phyloP scores from a whole-genome alignment of 352 stramenopile species.

The Phytophthora constricta region DNA sequence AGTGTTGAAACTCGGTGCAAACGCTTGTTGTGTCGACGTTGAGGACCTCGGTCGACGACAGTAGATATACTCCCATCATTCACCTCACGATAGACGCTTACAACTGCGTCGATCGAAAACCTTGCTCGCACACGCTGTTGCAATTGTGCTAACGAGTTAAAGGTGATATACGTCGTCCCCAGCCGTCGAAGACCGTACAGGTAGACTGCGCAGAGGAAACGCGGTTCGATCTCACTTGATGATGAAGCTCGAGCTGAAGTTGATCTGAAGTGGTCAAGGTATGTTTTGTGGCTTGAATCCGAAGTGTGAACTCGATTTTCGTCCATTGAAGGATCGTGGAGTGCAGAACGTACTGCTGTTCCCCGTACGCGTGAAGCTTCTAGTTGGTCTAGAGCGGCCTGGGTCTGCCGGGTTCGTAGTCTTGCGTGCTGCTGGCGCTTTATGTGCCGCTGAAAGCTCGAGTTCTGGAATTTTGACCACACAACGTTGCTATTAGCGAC shows the following conservation, averaged over 20 bases:
- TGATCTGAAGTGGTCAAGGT: slow-evolving; percentile 39
- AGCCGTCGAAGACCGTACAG: slow-evolving; percentile 46
- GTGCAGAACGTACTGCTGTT: no score
- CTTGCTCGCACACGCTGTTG: slow-evolving; percentile 36
- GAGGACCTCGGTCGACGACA: neutral
- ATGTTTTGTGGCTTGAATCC: slow-evolving; percentile 17
- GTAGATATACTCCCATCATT: slow-evolving; percentile 8
- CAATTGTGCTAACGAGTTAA: slow-evolving; percentile 50
- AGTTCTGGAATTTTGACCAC: slow-evolving; percentile 61
- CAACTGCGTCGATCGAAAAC: slow-evolving; percentile 35
- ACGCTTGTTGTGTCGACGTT: slow-evolving; percentile 20
- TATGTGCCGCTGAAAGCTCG: slow-evolving; percentile 66
- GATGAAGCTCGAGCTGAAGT: neutral
- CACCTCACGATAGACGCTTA: slow-evolving; percentile 63
- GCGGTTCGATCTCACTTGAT: slow-evolving; percentile 8
- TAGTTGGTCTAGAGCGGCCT: slow-evolving; percentile 26
- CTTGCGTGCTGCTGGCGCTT: slow-evolving; percentile 56
- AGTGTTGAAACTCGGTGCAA: slow-evolving; percentile 52
- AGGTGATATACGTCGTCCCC: slow-evolving; percentile 60
- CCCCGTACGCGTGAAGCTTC: slow-evolving; percentile 35
- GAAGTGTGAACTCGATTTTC: neutral
- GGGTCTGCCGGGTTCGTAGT: slow-evolving; percentile 26
- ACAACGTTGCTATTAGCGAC: slow-evolving; percentile 3
- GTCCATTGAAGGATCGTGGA: neutral
- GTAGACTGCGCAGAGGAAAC: slow-evolving; percentile 62